Evolutionary conservation across 2,329 filamentous ascomycete species (phyloP).

Genomic region (Diaporthe amygdali): DNA sequence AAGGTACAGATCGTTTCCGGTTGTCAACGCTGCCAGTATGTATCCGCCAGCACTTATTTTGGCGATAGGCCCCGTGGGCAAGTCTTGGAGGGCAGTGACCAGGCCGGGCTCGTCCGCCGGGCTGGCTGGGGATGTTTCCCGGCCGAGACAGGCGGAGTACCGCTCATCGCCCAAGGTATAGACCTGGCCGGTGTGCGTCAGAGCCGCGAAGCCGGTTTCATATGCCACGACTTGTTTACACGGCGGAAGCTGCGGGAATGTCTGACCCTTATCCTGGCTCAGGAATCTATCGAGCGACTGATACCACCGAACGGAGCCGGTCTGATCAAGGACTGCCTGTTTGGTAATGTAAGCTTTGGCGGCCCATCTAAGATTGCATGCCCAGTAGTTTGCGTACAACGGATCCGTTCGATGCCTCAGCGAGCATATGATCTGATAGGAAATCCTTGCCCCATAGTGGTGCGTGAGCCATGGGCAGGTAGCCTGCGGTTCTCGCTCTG

Average conservation of each 20-base stretch:
- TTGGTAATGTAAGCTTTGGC: background rate
- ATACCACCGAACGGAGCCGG: slow-evolving; percentile 35
- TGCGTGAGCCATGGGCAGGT: slow-evolving; percentile 24
- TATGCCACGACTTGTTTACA: slow-evolving; percentile 51
- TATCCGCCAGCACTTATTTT: slow-evolving; percentile 64
- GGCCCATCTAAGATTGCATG: slow-evolving; percentile 12
- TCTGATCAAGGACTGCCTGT: slow-evolving; percentile 10
- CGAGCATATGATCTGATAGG: slow-evolving; percentile 25
- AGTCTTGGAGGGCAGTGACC: slow-evolving; percentile 54
- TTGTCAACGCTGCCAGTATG: slow-evolving; percentile 61
- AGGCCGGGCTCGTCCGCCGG: slow-evolving; percentile 51
- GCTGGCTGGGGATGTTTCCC: slow-evolving; percentile 47
- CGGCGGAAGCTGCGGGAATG: slow-evolving; percentile 31
- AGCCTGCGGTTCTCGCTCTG: slow-evolving; percentile 24
- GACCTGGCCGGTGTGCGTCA: slow-evolving; percentile 50
- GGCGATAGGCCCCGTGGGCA: slow-evolving; percentile 55
- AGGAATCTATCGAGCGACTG: slow-evolving; percentile 23
- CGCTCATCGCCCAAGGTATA: slow-evolving; percentile 64
- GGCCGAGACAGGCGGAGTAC: slow-evolving; percentile 61
- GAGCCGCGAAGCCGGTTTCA: slow-evolving; percentile 54
- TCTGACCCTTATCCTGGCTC: background rate
- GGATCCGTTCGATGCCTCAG: slow-evolving; percentile 35
- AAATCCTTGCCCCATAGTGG: background rate
- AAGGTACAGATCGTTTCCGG: slow-evolving; percentile 62
- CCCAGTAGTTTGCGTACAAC: slow-evolving; percentile 33